Evolutionary conservation across 768 basidiomycete genomes (phyloP), one percentile per base, ranked within the genome.

Genomic region (Phylloporus arenicola): DNA sequence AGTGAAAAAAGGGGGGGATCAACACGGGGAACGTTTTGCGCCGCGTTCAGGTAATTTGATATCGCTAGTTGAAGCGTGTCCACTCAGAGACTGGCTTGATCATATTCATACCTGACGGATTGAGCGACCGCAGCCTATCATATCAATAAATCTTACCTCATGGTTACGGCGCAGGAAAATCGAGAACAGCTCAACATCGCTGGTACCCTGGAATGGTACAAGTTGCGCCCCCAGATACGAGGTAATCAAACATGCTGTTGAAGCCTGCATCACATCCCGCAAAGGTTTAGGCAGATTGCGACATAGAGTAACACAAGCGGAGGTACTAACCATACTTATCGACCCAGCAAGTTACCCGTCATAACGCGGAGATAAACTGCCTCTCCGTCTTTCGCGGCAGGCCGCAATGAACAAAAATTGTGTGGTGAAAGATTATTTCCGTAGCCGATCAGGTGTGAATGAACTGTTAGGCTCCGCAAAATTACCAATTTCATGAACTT

Each of bases 361-460:
- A 43, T 30, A 29, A 33, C 31, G 57, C 62, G 62, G 61, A 59
- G 60, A 64, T 63, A 59, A 39, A 35, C 49, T 46, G 30, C 38
- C 29, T 14, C 19, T 19, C 43, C 30, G 16, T 49, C 31, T 20
- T 54, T 64, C 54, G 60, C 54, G 59, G 61, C 50, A 45, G n/a
- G 8, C 27, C 27, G 24, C 43, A 25, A 27, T 48, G 44, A 27
- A 29, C 6, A 49, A 4, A 13, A 31, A 41, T 25, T 45, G 45
- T 25, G 25, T 47, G 57, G 41, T 25, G 40, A 14, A 29, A 16
- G 25, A 46, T 16, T 20, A 11, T 19, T 30, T 22, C 10, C 12
- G 34, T 39, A 31, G 27, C 57, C 42, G 48, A 51, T 59, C 35
- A 53, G 43, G 37, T 43, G 33, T 27, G 29, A 54, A 52, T 49